Conservation (phyloP, 2,329 filamentous ascomycete genomes). For the Pseudogymnoascus sp. region DNA sequence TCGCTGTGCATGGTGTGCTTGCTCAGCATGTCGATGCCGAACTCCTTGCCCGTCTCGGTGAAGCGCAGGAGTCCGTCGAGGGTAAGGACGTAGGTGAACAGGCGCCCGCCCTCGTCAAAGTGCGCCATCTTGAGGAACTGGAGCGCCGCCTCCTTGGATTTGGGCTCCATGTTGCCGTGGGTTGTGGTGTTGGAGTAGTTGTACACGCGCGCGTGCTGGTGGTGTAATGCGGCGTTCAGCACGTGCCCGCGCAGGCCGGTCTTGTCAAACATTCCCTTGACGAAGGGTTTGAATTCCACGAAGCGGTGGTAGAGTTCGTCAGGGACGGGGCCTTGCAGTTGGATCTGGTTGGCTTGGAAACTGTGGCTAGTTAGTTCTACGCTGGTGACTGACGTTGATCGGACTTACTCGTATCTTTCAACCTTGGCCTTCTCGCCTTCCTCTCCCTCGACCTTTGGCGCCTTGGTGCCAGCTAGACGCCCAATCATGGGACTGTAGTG, state of each 20-base stretch:
- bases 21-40: slow-evolving; percentile 84
- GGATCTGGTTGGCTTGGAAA: slow-evolving; percentile 90
- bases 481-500: slow-evolving; percentile 89
- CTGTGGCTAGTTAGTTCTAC: slow-evolving; percentile 36
- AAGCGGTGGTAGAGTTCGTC: slow-evolving; percentile 79
- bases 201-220: slow-evolving; percentile 84
- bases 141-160: slow-evolving; percentile 62
- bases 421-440: slow-evolving; percentile 44
- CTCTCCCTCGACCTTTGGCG: slow-evolving; percentile 51
- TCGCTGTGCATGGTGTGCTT: slow-evolving; percentile 98
- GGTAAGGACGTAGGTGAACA: slow-evolving; percentile 89
- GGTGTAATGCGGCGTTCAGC: slow-evolving; percentile 77
- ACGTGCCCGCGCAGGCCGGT: slow-evolving; percentile 71
- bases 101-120: slow-evolving; percentile 74
- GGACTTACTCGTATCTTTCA: slow-evolving; percentile 67
- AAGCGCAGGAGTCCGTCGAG: slow-evolving; percentile 82
- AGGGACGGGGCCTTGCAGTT: slow-evolving; percentile 77
- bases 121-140: slow-evolving; percentile 83
- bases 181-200: slow-evolving; percentile 75
- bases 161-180: slow-evolving; percentile 60
- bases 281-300: slow-evolving; percentile 86
- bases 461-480: slow-evolving; percentile 65
- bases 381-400: not conserved
- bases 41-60: slow-evolving; percentile 92
- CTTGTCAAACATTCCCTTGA: slow-evolving; percentile 79